phyloP scores from a whole-genome alignment of 2,329 filamentous ascomycete species.

The Phialophora chinensis region DNA sequence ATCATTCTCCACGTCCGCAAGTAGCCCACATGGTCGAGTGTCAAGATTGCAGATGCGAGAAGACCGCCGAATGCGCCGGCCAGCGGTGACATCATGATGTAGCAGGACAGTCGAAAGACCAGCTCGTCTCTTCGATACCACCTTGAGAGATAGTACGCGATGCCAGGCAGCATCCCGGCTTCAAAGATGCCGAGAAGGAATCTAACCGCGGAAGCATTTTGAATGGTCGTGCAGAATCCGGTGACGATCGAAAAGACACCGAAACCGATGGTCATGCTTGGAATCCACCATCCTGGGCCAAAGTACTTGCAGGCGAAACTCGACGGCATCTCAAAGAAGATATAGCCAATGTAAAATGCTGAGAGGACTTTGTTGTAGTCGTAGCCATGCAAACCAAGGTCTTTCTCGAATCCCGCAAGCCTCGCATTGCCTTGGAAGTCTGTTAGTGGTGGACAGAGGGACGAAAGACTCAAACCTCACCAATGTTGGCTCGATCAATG shows the following conservation, averaged over 20 bases:
- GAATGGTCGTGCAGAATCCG: slow-evolving; percentile 65
- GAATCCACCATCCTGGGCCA: slow-evolving; percentile 75
- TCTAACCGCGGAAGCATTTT: slow-evolving; percentile 64
- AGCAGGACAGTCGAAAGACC: slow-evolving; percentile 69
- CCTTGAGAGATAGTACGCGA: slow-evolving; percentile 66
- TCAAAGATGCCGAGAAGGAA: slow-evolving; percentile 68
- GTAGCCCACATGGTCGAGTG: slow-evolving; percentile 62
- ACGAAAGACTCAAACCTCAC: slow-evolving; percentile 24
- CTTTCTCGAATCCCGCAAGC: slow-evolving; percentile 67
- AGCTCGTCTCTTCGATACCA: slow-evolving; percentile 70
- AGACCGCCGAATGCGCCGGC: slow-evolving; percentile 75
- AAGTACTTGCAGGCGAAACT: slow-evolving; percentile 73
- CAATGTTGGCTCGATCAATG: slow-evolving; percentile 65
- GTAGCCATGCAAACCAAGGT: slow-evolving; percentile 64
- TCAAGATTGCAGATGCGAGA: slow-evolving; percentile 69
- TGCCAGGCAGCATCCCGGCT: slow-evolving; percentile 74
- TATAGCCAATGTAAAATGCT: slow-evolving; percentile 74
- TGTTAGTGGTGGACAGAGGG: neutral
- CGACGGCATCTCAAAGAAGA: slow-evolving; percentile 72
- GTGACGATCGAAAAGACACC: slow-evolving; percentile 68
- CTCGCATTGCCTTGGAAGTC: slow-evolving; percentile 66
- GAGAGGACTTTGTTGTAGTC: slow-evolving; percentile 74
- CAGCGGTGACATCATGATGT: slow-evolving; percentile 72
- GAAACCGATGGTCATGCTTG: slow-evolving; percentile 66
- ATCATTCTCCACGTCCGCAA: slow-evolving; percentile 71